phyloP scores from a whole-genome alignment of 2,329 filamentous ascomycete species.

The Lithohypha guttulata region DNA sequence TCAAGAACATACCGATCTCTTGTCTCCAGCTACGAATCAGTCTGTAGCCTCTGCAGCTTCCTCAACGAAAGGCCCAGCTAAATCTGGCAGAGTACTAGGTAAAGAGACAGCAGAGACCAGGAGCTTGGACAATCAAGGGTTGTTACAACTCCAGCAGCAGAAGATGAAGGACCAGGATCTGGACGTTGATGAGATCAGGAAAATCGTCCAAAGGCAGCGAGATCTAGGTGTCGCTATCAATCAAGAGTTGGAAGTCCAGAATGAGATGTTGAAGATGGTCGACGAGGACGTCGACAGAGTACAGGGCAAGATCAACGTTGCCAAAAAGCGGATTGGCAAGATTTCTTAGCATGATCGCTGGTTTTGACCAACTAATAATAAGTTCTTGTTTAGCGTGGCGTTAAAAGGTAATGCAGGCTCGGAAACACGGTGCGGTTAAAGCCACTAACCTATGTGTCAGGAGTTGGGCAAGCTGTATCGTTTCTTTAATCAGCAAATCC shows the following conservation, averaged over 20 bases:
- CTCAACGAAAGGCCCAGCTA: constrained; percentile 23
- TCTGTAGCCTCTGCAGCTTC: not conserved
- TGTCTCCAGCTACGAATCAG: constrained; percentile 21
- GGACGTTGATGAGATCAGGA: constrained; percentile 48
- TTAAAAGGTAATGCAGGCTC: too few species aligned
- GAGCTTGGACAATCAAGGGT: constrained; percentile 53
- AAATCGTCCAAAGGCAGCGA: constrained; percentile 48
- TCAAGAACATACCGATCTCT: constrained; percentile 35
- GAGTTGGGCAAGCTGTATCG: too few species aligned
- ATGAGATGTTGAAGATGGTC: constrained; percentile 47
- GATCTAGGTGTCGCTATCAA: constrained; percentile 55
- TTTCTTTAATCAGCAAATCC: too few species aligned
- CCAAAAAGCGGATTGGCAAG: constrained; percentile 37
- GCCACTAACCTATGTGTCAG: too few species aligned
- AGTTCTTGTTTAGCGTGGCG: not conserved
- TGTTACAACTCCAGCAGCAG: constrained; percentile 52
- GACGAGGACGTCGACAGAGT: constrained; percentile 47
- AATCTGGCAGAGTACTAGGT: constrained; percentile 38
- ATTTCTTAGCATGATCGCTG: constrained; percentile 28
- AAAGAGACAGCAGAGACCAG: constrained; percentile 52
- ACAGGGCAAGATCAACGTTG: constrained; percentile 37
- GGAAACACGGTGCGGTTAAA: too few species aligned
- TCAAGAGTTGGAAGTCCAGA: constrained; percentile 51
- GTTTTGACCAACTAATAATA: constrained; percentile 5
- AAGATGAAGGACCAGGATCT: constrained; percentile 52